Evolutionary conservation across 1,139 yeast species (phyloP).

Genomic region (Ogataea hybrid): DNA sequence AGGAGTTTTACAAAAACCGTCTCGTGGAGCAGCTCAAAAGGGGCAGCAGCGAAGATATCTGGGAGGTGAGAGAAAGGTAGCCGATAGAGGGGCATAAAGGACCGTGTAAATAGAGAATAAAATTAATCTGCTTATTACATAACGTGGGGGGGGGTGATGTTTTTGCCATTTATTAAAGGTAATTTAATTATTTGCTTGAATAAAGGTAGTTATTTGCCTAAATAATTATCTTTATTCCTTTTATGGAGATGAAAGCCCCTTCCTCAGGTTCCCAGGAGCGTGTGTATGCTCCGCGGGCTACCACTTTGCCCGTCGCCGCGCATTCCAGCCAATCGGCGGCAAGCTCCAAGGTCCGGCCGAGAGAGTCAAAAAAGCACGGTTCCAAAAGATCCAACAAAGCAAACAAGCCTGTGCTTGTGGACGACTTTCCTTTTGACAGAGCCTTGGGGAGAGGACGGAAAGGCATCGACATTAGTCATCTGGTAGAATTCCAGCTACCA

Average conservation of each 20-base stretch:
- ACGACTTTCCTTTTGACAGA: slow-evolving; percentile 34
- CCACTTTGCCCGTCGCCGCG: neutral
- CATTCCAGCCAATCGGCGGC: neutral
- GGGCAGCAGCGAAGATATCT: slow-evolving; percentile 81
- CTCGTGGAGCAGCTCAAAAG: slow-evolving; percentile 56
- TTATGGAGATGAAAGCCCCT: slow-evolving; percentile 9
- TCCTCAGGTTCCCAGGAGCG: slow-evolving; percentile 4
- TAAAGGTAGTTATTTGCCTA: neutral
- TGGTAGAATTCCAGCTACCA: slow-evolving; percentile 61
- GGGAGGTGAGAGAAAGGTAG: slow-evolving; percentile 45
- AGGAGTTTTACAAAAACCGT: slow-evolving; percentile 65
- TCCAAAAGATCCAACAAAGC: slow-evolving; percentile 7
- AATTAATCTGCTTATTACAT: neutral
- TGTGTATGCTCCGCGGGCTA: neutral
- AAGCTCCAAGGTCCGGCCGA: slow-evolving; percentile 1
- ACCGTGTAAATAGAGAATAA: slow-evolving; percentile 3
- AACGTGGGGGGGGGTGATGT: neutral
- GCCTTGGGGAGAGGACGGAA: slow-evolving; percentile 42
- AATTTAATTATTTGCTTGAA: neutral
- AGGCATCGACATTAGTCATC: slow-evolving; percentile 61
- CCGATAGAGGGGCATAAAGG: too few relatives aligned
- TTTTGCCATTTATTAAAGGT: slow-evolving; percentile 1
- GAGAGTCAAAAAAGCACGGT: slow-evolving; percentile 8
- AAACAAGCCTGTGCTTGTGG: slow-evolving; percentile 18
- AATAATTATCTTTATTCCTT: slow-evolving; percentile 1